Base-by-base conservation (phyloP, 495 filamentous ascomycete genomes). In the Letharia columbiana region DNA sequence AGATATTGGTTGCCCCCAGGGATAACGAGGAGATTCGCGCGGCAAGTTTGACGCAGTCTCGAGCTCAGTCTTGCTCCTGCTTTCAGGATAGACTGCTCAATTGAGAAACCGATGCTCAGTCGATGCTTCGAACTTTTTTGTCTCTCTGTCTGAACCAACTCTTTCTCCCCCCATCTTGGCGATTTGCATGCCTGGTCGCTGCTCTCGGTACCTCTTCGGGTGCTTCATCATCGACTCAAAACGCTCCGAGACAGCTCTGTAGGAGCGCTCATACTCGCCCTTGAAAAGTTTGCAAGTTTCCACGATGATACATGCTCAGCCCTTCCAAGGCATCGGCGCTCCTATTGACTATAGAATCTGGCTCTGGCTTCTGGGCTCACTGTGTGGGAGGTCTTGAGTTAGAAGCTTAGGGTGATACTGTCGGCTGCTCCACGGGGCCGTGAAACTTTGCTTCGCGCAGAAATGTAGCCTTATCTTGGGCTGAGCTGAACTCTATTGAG, bases 391-490 rank as follows among this genome's bases (percentile, higher is more conserved):
- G 20, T 35, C 52, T 17, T 10, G 63, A 59, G 33, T 47, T 40
- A 39, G 28, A 33, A 42, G 52, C 44, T 15, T 47, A 35, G 11
- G 52, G 40, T 23, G 65, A 52, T 37, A 44, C 41, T 31, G 37
- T 47, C 15, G 35, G 28, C 10, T 63, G 49, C 17, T 67, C 60
- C 23, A 39, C 8, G 17, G 44, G 39, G 49, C 65, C 45, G 31
- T 62, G 58, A 35, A 67, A 67, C 17, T 23, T 67, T 4, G 65
- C 65, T 54, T 67, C 31, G 23, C 15, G n/a, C 52, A 65, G 11
- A 37, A 65, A 65, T 4, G 42, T 18, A 12, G 7, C 37, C n/a
- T n/a, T 65, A 50, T 44, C 58, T 35, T 69, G 37, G 10, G 62
- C 28, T 20, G 47, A 41, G 40, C 35, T 40, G 41, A 69, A 69